Base-by-base conservation (phyloP, 106 monocot genomes). In the Chionographis japonica region DNA sequence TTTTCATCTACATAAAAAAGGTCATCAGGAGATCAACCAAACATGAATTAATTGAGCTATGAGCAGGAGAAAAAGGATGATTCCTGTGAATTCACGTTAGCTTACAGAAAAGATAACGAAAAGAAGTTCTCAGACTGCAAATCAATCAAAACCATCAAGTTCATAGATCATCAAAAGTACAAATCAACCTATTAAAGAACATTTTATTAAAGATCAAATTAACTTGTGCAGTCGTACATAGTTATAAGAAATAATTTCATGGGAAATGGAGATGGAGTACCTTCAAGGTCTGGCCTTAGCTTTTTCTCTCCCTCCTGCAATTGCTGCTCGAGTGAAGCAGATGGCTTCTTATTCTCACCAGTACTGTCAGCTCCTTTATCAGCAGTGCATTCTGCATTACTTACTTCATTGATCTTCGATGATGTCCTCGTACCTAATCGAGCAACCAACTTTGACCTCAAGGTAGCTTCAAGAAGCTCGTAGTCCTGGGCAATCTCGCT, bases 391-490 rank as follows among this genome's bases (percentile, higher is more conserved):
- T 60, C 75, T 50, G 65, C 17, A 36, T 62, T 58, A 61, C 69
- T 66, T 76, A 40, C 51, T 37, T 70, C 60, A 65, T 39, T 72
- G 60, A 20, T 56, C 63, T 77, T 85, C 40, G 58, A 41, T 52
- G 78, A 57, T 49, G 71, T 49, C 67, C 79, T 86, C 17, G 46
- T 58, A 57, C 86, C 69, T 37, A 89, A 68, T 19, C 85, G 70
- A 37, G 81, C 80, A 50, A 92, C 80, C 14, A 98, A 73, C 46
- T 82, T 78, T 8, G 92, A 92, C 62, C 97, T 92, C 68, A 98
- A 77, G 13, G 80, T 72, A 77, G 97, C 92, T 86, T 98, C 97
- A 58, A 87, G 79, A 77, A 88, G 89, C 40, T 87, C 86, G 69
- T 77, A 92, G 69, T 97, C 86, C 12, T 73, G 71, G 8, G n/a